These are phyloP conservation scores for Physaria fendleri DNA, from an alignment of 345 rosid species.

Conservation along the genomic window DNA sequence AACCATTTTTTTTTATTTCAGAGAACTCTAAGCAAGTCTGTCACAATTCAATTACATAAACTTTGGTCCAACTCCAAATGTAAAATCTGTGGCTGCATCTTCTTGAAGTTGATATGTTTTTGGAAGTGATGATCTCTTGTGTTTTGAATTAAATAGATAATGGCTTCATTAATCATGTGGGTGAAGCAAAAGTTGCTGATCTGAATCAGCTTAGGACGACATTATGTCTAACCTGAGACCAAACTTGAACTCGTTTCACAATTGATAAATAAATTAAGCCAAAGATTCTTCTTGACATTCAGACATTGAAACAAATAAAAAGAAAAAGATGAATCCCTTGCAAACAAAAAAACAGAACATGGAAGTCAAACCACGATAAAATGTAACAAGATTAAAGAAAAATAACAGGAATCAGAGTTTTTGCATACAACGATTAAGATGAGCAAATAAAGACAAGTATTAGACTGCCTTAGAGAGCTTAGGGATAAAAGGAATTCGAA, in stretches of 20 bases:
- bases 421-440: conserved; percentile 29
- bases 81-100: background rate
- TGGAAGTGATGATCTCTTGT: conserved; percentile 48
- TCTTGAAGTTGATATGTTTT: conserved; percentile 38
- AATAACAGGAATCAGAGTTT: conserved; percentile 6
- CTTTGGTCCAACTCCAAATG: background rate
- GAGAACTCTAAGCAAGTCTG: too few relatives aligned
- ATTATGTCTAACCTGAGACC: background rate
- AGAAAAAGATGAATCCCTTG: background rate
- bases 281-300: background rate
- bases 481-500: conserved; percentile 24
- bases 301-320: background rate
- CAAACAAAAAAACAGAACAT: background rate
- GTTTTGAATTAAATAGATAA: conserved; percentile 55
- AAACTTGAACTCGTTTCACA: background rate
- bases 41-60: background rate
- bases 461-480: conserved; percentile 31
- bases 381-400: background rate
- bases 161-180: conserved; percentile 52
- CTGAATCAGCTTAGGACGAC: conserved; percentile 81
- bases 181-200: conserved; percentile 72
- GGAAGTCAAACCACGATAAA: background rate
- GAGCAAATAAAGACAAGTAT: conserved; percentile 38
- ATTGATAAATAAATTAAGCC: background rate
- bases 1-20: too few relatives aligned